Base-by-base conservation (phyloP, 352 stramenopile species). In the Peronospora farinosa region DNA sequence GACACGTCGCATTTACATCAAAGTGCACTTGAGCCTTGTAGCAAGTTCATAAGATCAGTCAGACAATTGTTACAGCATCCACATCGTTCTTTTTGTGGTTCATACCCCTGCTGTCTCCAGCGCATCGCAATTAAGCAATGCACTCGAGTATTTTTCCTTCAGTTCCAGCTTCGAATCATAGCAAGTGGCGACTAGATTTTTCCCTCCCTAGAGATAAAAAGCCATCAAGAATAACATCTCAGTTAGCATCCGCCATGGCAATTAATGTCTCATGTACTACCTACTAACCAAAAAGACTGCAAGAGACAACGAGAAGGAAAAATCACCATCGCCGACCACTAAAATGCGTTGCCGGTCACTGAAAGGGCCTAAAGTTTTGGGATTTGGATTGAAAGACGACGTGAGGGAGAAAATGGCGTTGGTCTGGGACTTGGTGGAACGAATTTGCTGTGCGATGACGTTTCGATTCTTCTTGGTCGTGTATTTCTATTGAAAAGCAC, bases 291-390 rank as follows among this genome's bases (percentile, higher is more conserved):
- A 51, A 42, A 80, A 86, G 49, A 88, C 72, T 2, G 81, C 72
- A 11, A 95, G 59, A 10, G 81, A 65, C 13, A 89, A 54, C 16
- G 84, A 83, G 54, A 95, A 92, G 15, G 79, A 92, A 19, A 95
- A 84, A 54, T 92, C 79, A 19, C 84, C 84, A 23, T 95, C 84
- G n/a, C 84, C 84, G 12, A 95, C 75, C 10, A 92, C 65, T 27
- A 95, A 69, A 36, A 91, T 87, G 37, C 67, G 73, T 33, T 90
- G 76, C 9, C 70, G 67, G 60, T 89, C 78, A 31, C 71, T 78
- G 50, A 90, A 91, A 1, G 75, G 74, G 2, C 84, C 84, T 32
- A 90, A 58, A 33, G 63, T 76, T 62, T 88, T 89, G 23, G 84
- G 84, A 61, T 95, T 95, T 1, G 84, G 81, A 47, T 92, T 92